A percentile compares a stretch with the other conserved stretches of the same genome.
Evolutionary conservation across 2,329 filamentous ascomycete genomes (phyloP).

Genomic region (Polytolypa hystricis): DNA sequence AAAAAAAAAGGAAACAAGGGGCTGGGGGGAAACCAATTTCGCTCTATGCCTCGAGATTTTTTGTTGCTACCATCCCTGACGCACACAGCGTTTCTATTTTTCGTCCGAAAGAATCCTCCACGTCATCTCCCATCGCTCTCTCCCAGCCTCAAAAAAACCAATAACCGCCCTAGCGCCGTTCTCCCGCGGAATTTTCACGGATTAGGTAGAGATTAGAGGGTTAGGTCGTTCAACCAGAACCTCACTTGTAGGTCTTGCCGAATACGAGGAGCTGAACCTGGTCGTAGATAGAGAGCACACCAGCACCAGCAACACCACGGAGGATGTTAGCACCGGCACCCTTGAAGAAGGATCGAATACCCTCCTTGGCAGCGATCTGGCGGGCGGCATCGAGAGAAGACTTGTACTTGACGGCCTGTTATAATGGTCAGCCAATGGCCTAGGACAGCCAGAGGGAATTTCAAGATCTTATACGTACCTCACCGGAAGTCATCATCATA

Average conservation of each 20-base stretch:
- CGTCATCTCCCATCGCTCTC: conserved; percentile 18
- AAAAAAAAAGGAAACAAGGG: conserved; percentile 33
- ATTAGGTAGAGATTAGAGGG: no score
- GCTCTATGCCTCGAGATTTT: no score
- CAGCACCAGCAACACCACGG: conserved; percentile 99
- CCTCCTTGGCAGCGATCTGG: conserved; percentile 95
- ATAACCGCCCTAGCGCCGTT: conserved; percentile 15
- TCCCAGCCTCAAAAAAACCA: conserved; percentile 2
- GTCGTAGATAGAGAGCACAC: conserved; percentile 99
- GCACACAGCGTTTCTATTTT: conserved; percentile 25
- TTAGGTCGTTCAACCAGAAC: conserved; percentile 17
- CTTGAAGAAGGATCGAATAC: conserved; percentile 99
- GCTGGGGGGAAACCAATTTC: no score
- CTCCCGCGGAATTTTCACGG: conserved; percentile 3
- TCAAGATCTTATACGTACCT: conserved; percentile 39
- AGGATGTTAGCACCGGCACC: conserved; percentile 99
- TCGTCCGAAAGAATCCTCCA: conserved; percentile 19
- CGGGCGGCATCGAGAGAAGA: conserved; percentile 86
- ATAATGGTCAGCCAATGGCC: conserved; percentile 33
- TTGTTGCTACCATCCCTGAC: conserved; percentile 30
- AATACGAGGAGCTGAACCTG: conserved; percentile 98
- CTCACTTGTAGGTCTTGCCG: conserved; percentile 95
- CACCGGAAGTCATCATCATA: conserved; percentile 99
- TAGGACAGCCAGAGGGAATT: conserved; percentile 3
- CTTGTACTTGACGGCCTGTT: conserved; percentile 98